phyloP scores from a whole-genome alignment of 306 rosid species.

The Comarum palustre region DNA sequence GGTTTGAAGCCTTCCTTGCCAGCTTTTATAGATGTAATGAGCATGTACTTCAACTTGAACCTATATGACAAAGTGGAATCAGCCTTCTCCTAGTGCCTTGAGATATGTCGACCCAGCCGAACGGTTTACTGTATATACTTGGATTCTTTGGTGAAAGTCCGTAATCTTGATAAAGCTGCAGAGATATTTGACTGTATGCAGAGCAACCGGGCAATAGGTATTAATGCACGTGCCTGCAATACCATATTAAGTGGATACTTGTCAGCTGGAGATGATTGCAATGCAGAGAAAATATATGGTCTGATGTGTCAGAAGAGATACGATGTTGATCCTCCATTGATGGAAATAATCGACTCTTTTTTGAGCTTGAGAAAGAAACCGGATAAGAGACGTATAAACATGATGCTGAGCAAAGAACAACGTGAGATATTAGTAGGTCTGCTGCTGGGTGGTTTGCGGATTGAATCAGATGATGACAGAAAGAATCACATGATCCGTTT shows the following conservation, averaged over 20 bases:
- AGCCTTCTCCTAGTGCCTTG: constrained; percentile 65
- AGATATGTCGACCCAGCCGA: constrained; percentile 68
- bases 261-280: constrained; percentile 50
- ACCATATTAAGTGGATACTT: constrained; percentile 72
- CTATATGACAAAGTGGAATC: constrained; percentile 64
- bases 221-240: constrained; percentile 78
- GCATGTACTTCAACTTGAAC: constrained; percentile 62
- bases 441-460: constrained; percentile 76
- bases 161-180: constrained; percentile 69
- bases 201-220: constrained; percentile 49
- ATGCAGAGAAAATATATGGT: constrained; percentile 72
- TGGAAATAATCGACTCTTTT: constrained; percentile 71
- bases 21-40: constrained; percentile 61
- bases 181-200: constrained; percentile 62
- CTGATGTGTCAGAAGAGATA: constrained; percentile 77
- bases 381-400: constrained; percentile 52
- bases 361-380: constrained; percentile 64
- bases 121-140: constrained; percentile 65
- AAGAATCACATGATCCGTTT: constrained; percentile 65
- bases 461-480: constrained; percentile 69
- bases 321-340: constrained; percentile 53
- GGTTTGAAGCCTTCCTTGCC: constrained; percentile 69
- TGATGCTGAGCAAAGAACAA: constrained; percentile 78
- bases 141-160: constrained; percentile 77
- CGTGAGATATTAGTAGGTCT: constrained; percentile 82